These are phyloP conservation scores for Pythium coloratum DNA, from an alignment of 352 stramenopile genomes.

Conservation along the genomic window DNA sequence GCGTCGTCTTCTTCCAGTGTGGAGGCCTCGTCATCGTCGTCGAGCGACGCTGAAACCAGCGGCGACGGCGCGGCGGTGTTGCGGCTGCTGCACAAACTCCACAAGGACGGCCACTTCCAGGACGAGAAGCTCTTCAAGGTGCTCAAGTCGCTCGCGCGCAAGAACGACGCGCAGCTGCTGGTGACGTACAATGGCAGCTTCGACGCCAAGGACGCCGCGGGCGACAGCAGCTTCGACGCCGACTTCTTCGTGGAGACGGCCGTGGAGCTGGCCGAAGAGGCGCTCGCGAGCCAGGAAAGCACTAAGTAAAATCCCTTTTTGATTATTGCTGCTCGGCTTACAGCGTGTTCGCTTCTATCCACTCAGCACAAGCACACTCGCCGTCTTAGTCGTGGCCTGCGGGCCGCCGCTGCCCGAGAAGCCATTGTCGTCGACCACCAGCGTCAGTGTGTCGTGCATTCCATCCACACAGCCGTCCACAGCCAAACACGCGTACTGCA, in stretches of 20 bases:
- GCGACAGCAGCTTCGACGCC: constrained; percentile 65
- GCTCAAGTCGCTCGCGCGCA: constrained; percentile 84
- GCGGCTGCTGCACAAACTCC: constrained; percentile 68
- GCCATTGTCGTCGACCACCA: constrained; percentile 62
- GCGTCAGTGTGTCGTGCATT: constrained; percentile 35
- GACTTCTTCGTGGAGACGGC: constrained; percentile 86
- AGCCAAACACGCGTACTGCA: constrained; percentile 45
- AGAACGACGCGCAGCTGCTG: constrained; percentile 76
- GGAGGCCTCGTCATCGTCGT: constrained; percentile 5
- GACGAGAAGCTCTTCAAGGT: constrained; percentile 71
- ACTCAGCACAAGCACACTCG: constrained; percentile 25
- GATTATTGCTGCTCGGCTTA: constrained; percentile 16
- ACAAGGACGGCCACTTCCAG: constrained; percentile 77
- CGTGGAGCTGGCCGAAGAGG: constrained; percentile 75
- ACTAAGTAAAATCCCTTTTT: constrained; percentile 15
- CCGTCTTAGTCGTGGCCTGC: constrained; percentile 20
- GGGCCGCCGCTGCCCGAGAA: constrained; percentile 41
- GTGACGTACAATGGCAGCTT: constrained; percentile 83
- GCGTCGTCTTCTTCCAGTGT: neutral
- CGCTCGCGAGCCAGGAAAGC: constrained; percentile 25
- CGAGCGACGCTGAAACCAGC: neutral
- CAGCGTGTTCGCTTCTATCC: neutral
- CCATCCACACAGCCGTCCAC: constrained; percentile 31
- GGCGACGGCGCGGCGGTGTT: constrained; percentile 64
- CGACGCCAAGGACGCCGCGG: constrained; percentile 21